Evolutionary conservation across 2,329 filamentous ascomycete species (phyloP).

Genomic region (Alternaria ventricosa): DNA sequence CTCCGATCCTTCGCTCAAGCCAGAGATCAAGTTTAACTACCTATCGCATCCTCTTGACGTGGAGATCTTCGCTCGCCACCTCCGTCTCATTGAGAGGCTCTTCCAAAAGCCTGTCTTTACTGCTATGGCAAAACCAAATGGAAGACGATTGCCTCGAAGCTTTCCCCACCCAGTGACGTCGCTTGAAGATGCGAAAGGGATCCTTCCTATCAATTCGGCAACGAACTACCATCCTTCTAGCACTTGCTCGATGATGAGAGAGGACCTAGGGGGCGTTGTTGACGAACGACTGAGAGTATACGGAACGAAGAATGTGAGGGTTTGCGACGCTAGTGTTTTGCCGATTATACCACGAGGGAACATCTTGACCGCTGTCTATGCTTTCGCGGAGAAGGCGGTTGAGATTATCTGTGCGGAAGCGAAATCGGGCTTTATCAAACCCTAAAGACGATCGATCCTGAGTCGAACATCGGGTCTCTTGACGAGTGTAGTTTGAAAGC

Average conservation of each 20-base stretch:
- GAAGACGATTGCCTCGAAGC: conserved; percentile 20
- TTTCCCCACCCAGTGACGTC: conserved; percentile 15
- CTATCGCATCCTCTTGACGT: conserved; percentile 54
- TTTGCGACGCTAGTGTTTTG: conserved; percentile 39
- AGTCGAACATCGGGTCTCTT: neutral
- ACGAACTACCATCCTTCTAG: conserved; percentile 39
- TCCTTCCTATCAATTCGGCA: conserved; percentile 20
- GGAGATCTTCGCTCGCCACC: conserved; percentile 49
- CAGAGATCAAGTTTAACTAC: conserved; percentile 52
- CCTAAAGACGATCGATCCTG: neutral
- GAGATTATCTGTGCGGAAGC: conserved; percentile 22
- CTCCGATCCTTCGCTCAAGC: conserved; percentile 40
- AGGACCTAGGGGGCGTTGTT: conserved; percentile 41
- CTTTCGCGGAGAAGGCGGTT: conserved; percentile 31
- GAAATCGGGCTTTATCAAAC: neutral
- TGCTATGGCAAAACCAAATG: conserved; percentile 15
- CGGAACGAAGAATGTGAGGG: conserved; percentile 36
- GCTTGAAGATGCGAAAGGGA: conserved; percentile 22
- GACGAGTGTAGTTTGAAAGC: neutral
- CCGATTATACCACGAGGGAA: conserved; percentile 30
- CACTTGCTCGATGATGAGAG: conserved; percentile 43
- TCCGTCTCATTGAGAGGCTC: conserved; percentile 43
- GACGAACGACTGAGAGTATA: conserved; percentile 38
- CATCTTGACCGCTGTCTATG: conserved; percentile 31
- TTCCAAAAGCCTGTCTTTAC: conserved; percentile 19